phyloP scores from a whole-genome alignment of 495 filamentous ascomycete genomes.

The Hyaloscypha finlandica region DNA sequence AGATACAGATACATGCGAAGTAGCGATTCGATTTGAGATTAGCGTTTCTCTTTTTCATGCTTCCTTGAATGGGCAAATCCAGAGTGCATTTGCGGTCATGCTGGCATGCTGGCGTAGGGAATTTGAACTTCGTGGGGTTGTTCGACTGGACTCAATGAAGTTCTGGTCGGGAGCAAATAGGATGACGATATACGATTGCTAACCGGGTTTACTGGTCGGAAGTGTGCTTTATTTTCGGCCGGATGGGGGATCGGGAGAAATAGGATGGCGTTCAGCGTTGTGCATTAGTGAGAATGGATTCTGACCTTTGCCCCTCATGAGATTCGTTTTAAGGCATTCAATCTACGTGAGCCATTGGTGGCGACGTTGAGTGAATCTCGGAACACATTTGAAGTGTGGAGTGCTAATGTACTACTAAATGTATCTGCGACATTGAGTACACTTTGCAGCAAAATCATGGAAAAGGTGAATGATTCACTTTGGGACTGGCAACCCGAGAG shows the following conservation, averaged over 20 bases:
- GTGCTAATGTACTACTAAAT: no score
- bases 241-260: not conserved
- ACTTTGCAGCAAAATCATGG: no score
- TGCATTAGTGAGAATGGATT: constrained; percentile 1
- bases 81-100: constrained; percentile 15
- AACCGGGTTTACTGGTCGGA: not conserved
- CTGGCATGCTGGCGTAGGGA: constrained; percentile 15
- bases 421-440: no score
- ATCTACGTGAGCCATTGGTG: no score
- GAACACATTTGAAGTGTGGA: no score
- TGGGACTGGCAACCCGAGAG: no score
- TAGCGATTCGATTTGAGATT: not conserved
- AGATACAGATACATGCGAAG: not conserved
- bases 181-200: not conserved
- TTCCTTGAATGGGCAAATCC: not conserved
- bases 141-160: not conserved
- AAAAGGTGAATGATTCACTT: no score
- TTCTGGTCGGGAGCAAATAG: not conserved
- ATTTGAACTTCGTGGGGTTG: not conserved
- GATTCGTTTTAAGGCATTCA: not conserved
- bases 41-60: not conserved
- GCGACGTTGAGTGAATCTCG: no score
- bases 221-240: not conserved
- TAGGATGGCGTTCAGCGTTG: not conserved
- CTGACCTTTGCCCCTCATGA: not conserved